Evolutionary conservation across 1,139 yeast species (phyloP), one percentile per base, ranked within the genome.

Genomic region (Hanseniaspora sp.): DNA sequence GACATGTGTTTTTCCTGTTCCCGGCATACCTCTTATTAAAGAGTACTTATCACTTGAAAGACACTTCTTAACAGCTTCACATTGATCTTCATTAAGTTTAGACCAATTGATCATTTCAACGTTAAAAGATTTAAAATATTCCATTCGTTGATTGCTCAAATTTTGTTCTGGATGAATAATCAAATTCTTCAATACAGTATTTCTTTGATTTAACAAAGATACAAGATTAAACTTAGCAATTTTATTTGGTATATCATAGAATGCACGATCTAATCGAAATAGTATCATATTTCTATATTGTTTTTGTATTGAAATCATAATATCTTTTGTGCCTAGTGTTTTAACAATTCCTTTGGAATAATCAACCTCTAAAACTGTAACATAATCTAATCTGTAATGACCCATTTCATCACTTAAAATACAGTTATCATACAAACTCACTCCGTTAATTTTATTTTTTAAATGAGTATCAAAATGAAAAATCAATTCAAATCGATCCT

Each of bases 1-100:
- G 0, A 90, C 84, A 0, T 97, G 90, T 0, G 98, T 92, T 64
- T 94, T 92, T 15, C 99, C 99, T 0, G 98, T 92, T 1, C 99
- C 99, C 0, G 98, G 98, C 98, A 94, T 92, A 1, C 99, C 99
- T 56, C 90, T 70, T 37, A 92, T 78, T 59, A 92, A 72, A 2
- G 92, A 74, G 64, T 86, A 92, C 64, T 90, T 95, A 52, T 82
- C 68, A 0, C 95, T 76, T 18, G 74, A 66, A 53, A 87, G 65
- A 0, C 80, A 87, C 59, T 74, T 77, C 12, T 79, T 75, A 46
- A 92, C 74, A 0, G 97, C 97, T 1, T 58, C 61, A 5, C 71
- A 58, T 64, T 92, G 99, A 62, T 87, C 95, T 0, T 66, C 63
- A 62, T 92, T 92, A 60, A 81, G 75, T 5, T 60, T 57, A 5